Evolutionary conservation across 495 filamentous ascomycete genomes (phyloP), one percentile per base, ranked within the genome.

Genomic region (Tuber aestivum): DNA sequence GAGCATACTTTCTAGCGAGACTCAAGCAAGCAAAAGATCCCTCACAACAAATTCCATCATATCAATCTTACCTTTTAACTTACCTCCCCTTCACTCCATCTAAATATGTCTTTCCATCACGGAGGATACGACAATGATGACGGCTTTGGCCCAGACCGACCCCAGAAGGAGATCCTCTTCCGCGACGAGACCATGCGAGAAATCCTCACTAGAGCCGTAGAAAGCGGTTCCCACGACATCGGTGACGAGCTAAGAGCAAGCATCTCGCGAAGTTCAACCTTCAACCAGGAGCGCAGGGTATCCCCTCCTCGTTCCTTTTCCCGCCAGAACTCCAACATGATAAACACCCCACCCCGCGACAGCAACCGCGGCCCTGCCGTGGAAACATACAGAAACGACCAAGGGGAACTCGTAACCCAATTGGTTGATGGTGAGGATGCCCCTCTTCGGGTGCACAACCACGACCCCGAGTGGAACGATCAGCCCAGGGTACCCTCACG

Each of bases 1-100:
- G n/a, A 56, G 48, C 56, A 65, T 35, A 65, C 56, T 65, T 35
- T 65, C 56, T 27, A 65, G 56, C 56, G 5, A 65, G 56, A 65
- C 56, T 65, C 56, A 65, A 65, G 56, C 56, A 65, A 65, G 56
- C 56, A 65, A 65, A 20, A 65, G 14, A 27, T 65, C 35, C 56
- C 56, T 65, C 56, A 65, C 18, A 35, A 65, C 27, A 3, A 35
- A 65, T 65, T 65, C 56, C 35, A 65, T 8, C 27, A 65, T 32
- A 35, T 65, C 56, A 18, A 35, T 65, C 27, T 32, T 27, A 14
- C 14, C 56, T 35, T 65, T 65, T 14, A 35, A 65, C 27, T 18
- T 27, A 35, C 56, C 56, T 65, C 27, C 48, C 56, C 56, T 65
- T 65, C 56, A 65, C 56, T 18, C 56, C 56, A 65, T 65, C 56